Conservation (phyloP, 495 filamentous ascomycete species). For the Aspergillus cavernicola region DNA sequence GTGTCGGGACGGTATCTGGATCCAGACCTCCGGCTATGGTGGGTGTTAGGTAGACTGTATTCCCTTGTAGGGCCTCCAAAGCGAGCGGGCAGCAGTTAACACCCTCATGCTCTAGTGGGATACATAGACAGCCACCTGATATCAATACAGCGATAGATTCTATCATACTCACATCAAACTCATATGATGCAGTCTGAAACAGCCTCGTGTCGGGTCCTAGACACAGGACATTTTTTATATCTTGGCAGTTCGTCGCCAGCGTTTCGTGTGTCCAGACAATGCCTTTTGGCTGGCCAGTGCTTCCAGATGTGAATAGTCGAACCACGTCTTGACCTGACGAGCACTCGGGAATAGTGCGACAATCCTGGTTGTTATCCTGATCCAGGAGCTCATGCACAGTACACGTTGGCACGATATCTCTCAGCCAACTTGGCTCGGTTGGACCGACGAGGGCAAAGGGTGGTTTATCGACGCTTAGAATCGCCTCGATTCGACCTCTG, state of each 20-base stretch:
- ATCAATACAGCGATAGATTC: no score
- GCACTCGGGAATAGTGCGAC: background rate
- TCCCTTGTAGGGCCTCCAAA: no score
- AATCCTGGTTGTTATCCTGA: no score
- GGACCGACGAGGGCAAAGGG: no score
- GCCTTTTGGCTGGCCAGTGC: background rate
- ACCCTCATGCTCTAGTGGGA: no score
- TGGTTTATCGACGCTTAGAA: background rate
- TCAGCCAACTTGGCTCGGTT: no score
- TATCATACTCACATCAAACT: no score
- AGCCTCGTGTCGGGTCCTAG: slow-evolving; percentile 6
- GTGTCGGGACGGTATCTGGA: slow-evolving; percentile 14
- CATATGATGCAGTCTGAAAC: slow-evolving; percentile 14
- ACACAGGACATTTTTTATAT: background rate
- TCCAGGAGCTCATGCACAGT: no score
- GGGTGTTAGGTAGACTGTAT: no score
- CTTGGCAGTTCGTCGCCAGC: background rate
- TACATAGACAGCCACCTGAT: no score
- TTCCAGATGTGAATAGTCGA: background rate
- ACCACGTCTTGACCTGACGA: background rate
- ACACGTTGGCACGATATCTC: no score
- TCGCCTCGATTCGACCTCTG: background rate
- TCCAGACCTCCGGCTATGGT: background rate
- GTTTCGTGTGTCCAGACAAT: slow-evolving; percentile 27
- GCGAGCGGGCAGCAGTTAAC: no score